phyloP scores from a whole-genome alignment of 768 basidiomycete species.

The Coprinopsis cinerea region DNA sequence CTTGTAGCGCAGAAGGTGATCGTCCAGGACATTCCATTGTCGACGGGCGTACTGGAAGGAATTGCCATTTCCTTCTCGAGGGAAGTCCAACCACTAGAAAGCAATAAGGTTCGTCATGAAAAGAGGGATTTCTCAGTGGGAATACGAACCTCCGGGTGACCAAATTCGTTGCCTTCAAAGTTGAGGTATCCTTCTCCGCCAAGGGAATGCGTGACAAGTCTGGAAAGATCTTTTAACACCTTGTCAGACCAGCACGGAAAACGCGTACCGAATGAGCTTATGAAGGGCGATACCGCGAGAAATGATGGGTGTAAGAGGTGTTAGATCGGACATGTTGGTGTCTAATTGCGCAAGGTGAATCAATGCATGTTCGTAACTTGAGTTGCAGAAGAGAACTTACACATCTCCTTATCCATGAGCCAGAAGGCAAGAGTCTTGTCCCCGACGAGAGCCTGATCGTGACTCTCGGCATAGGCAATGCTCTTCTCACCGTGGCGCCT shows the following conservation, averaged over 20 bases:
- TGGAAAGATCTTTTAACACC: constrained; percentile 21
- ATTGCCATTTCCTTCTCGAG: constrained; percentile 90
- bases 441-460: constrained; percentile 96
- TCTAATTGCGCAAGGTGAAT: constrained; percentile 39
- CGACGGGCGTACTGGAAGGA: constrained; percentile 97
- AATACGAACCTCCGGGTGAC: constrained; percentile 80
- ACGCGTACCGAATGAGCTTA: constrained; percentile 88
- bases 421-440: constrained; percentile 99
- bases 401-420: constrained; percentile 99
- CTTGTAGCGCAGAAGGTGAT: constrained; percentile 79
- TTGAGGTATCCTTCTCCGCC: constrained; percentile 98
- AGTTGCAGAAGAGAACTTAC: constrained; percentile 41
- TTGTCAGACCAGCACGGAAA: background rate
- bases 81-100: constrained; percentile 96
- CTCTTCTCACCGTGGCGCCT: constrained; percentile 86
- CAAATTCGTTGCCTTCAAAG: constrained; percentile 98
- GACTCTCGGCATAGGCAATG: constrained; percentile 90
- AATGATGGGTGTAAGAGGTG: constrained; percentile 77
- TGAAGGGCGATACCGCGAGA: constrained; percentile 88
- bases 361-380: background rate
- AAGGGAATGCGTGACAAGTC: constrained; percentile 83
- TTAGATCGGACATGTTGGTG: constrained; percentile 89
- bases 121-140: background rate
- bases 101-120: too few relatives aligned
- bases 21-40: constrained; percentile 95